Evolutionary conservation across 352 stramenopile genomes (phyloP).

Genomic region (Phytophthora pinifolia): DNA sequence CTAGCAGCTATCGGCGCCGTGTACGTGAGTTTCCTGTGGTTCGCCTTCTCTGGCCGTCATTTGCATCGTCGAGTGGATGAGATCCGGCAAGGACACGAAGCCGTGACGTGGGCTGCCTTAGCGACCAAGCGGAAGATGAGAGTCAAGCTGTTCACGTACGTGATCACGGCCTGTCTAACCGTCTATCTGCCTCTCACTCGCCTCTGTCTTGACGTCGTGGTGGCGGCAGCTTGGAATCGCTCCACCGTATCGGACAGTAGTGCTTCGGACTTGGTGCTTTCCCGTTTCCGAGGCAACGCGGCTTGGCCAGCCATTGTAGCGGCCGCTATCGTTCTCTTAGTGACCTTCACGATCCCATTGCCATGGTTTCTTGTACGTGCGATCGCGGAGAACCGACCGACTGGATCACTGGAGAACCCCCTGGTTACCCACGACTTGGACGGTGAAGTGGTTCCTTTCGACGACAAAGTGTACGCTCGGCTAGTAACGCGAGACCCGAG

Average conservation of each 20-base stretch:
- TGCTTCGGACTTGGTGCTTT: constrained; percentile 15
- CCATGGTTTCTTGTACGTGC: constrained; percentile 31
- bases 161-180: constrained; percentile 43
- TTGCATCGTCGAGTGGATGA: constrained; percentile 43
- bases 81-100: constrained; percentile 50
- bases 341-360: constrained; percentile 42
- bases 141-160: constrained; percentile 39
- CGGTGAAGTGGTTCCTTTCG: constrained; percentile 38
- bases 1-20: constrained; percentile 25
- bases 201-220: constrained; percentile 37
- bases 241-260: not conserved
- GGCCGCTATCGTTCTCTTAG: constrained; percentile 28
- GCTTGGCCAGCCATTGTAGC: constrained; percentile 31
- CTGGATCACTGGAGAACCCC: constrained; percentile 39
- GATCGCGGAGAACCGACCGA: constrained; percentile 43
- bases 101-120: constrained; percentile 34
- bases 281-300: constrained; percentile 15
- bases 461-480: constrained; percentile 49
- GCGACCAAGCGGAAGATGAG: constrained; percentile 34
- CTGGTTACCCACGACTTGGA: constrained; percentile 44
- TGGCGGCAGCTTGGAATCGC: not conserved
- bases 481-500: constrained; percentile 39
- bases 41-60: constrained; percentile 32
- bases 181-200: constrained; percentile 49
- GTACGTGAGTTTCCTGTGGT: constrained; percentile 47